phyloP scores from a whole-genome alignment of 2,329 filamentous ascomycete species.

The Alternaria solani region DNA sequence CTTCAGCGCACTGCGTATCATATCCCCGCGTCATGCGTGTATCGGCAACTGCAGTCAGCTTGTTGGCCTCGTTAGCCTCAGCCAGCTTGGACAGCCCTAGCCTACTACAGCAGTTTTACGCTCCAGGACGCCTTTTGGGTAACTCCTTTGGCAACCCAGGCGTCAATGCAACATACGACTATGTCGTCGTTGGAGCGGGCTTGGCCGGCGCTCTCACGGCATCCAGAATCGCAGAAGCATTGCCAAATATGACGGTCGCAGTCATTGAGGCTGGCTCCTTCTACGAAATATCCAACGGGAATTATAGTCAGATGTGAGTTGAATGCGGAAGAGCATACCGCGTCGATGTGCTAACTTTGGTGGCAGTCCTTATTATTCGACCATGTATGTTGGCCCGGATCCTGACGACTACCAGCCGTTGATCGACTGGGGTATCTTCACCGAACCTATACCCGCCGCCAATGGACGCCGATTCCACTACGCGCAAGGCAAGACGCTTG shows the following conservation, averaged over 20 bases:
- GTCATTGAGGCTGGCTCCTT: conserved; percentile 40
- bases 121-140: conserved; percentile 14
- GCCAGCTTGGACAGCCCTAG: conserved; percentile 9
- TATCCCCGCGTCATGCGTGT: not conserved
- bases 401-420: conserved; percentile 34
- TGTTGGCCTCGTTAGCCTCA: conserved; percentile 1
- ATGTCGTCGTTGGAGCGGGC: conserved; percentile 38
- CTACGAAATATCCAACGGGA: conserved; percentile 37
- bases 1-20: not conserved
- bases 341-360: not conserved
- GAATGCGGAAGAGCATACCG: not conserved
- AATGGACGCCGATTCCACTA: conserved; percentile 31
- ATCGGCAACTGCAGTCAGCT: not conserved
- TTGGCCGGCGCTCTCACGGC: conserved; percentile 33
- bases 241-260: conserved; percentile 22
- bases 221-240: conserved; percentile 25
- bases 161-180: conserved; percentile 34
- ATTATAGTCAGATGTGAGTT: conserved; percentile 29
- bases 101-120: conserved; percentile 17
- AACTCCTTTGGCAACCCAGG: conserved; percentile 30
- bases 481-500: conserved; percentile 36
- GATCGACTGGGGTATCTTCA: conserved; percentile 39
- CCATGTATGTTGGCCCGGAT: conserved; percentile 17
- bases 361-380: conserved; percentile 21
- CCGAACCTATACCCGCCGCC: conserved; percentile 29